A percentile compares a stretch with the other conserved stretches of the same genome.
phyloP scores from a whole-genome alignment of 176 grass and related monocot genomes.

The Metroxylon sagu region DNA sequence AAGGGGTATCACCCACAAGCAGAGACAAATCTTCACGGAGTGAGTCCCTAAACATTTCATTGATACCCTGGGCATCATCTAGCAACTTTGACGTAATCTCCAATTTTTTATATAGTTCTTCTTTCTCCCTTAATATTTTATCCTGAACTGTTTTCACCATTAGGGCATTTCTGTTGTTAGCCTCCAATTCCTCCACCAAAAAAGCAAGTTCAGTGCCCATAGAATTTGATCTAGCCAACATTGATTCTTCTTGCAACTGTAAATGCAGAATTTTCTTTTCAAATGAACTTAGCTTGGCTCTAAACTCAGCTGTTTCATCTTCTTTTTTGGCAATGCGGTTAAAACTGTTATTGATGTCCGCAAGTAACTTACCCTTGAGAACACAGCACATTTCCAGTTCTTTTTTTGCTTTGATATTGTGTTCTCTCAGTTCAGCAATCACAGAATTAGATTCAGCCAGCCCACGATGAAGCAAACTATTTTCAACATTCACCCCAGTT shows the following conservation, averaged over 20 bases:
- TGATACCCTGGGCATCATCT: conserved; percentile 25
- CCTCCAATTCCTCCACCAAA: conserved; percentile 65
- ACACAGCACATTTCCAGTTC: conserved; percentile 70
- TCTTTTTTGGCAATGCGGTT: conserved; percentile 82
- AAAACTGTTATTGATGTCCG: conserved; percentile 79
- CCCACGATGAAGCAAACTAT: conserved; percentile 73
- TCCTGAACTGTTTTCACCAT: conserved; percentile 27
- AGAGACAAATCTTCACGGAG: conserved; percentile 27
- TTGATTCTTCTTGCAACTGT: conserved; percentile 78
- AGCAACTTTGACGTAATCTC: conserved; percentile 6
- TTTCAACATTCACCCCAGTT: conserved; percentile 74
- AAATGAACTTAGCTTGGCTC: conserved; percentile 46
- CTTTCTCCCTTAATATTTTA: conserved; percentile 38
- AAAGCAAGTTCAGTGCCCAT: conserved; percentile 55
- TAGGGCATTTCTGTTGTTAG: conserved; percentile 42
- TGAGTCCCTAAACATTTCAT: conserved; percentile 35
- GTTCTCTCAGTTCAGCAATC: conserved; percentile 64
- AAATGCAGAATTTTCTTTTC: conserved; percentile 76
- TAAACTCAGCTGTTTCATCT: conserved; percentile 62
- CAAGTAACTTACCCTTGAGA: conserved; percentile 86
- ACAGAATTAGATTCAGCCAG: conserved; percentile 62
- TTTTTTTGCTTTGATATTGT: conserved; percentile 64
- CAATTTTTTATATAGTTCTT: conserved; percentile 39
- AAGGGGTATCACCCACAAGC: background rate
- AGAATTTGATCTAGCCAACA: conserved; percentile 70